Base-by-base conservation (phyloP, 2,329 filamentous ascomycete species). In the Polychaeton citri region DNA sequence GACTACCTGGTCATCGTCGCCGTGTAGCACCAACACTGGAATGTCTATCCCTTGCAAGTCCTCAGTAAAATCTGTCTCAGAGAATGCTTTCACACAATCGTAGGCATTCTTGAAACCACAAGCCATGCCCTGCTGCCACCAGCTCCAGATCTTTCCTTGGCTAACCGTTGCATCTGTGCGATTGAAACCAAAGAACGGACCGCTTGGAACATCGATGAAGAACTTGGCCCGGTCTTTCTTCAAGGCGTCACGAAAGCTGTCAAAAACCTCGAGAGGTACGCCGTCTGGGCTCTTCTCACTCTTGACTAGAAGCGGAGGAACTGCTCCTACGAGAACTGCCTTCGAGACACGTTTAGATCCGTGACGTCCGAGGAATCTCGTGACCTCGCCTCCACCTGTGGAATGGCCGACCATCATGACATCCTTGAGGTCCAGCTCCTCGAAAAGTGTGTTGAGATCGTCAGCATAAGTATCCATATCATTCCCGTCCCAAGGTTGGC, bases 311-410 rank as follows among this genome's bases (percentile, higher is more conserved):
- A 33, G 30, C n/a, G 36, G 36, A 12, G 36, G 17, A 7, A 37
- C 50, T 7, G 56, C 54, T 16, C 49, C 40, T 34, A 65, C 47
- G 1, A 65, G 51, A 6, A 63, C 61, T 2, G 59, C 59, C 42
- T 60, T 63, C 30, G 44, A 50, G 26, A 62, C 57, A 1, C 61
- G 50, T n/a, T 36, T 40, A 4, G 57, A 57, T 33, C 60, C 59
- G 37, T 59, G 51, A 7, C 54, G 52, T 8, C 50, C 54, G 5
- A 59, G 43, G 37, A 54, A 59, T 30, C 51, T 53, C 3, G 56
- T 48, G 1, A 64, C 57, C 43, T 65, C 62, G 21, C 62, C 62
- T 19, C 62, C 62, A 8, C 57, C 58, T 49, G 60, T 60, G 0
- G 55, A 59, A 40, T 61, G 58, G 1, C 48, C 57, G 33, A 59